phyloP scores from a whole-genome alignment of 441 rosid genomes.

The Gossypium davidsonii region DNA sequence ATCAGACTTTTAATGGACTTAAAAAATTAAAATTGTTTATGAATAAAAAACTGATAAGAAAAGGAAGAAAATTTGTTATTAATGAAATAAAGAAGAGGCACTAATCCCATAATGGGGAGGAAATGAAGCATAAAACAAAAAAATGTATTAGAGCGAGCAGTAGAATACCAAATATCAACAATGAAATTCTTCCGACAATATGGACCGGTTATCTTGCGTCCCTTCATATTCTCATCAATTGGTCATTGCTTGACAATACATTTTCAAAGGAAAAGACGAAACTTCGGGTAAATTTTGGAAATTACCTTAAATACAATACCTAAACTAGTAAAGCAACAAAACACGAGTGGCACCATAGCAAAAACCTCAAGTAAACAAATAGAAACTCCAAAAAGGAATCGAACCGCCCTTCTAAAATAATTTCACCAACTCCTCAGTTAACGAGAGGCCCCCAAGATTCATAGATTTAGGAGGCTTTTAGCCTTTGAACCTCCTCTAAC shows the following conservation, averaged over 20 bases:
- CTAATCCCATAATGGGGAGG: too few species aligned
- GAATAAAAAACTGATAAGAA: too few species aligned
- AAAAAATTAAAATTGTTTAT: too few species aligned
- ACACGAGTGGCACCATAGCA: not conserved
- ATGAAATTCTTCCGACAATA: not conserved
- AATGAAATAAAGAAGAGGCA: too few species aligned
- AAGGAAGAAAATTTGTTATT: too few species aligned
- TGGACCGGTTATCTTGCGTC: not conserved
- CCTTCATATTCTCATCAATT: not conserved
- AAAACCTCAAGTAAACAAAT: not conserved
- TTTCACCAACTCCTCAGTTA: not conserved
- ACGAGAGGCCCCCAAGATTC: not conserved
- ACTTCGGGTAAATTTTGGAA: not conserved
- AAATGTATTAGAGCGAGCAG: too few species aligned
- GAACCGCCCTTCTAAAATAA: not conserved
- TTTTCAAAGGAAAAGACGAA: not conserved
- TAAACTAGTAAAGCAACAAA: not conserved
- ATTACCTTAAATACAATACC: not conserved
- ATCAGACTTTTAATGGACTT: too few species aligned
- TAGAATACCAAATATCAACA: not conserved
- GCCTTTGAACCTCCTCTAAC: not conserved
- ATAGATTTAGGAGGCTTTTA: constrained; percentile 1
- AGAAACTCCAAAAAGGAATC: not conserved
- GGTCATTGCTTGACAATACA: not conserved
- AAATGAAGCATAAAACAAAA: too few species aligned